These are phyloP conservation scores for Hibiscus syriacus DNA, from an alignment of 345 rosid genomes.

Conservation along the genomic window DNA sequence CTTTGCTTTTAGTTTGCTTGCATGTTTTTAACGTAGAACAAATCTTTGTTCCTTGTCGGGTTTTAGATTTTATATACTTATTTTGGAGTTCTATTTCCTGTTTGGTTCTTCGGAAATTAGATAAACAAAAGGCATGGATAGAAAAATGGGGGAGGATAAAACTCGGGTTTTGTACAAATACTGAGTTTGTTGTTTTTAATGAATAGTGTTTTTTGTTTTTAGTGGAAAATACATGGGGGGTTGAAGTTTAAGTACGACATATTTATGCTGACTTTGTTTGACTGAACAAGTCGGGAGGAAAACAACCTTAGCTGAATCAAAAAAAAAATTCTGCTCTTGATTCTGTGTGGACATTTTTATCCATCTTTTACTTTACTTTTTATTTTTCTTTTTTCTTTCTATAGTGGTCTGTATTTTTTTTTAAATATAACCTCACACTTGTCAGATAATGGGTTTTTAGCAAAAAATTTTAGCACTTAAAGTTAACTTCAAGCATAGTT, in stretches of 20 bases:
- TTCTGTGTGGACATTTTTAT: too few relatives aligned
- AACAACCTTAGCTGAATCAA: background rate
- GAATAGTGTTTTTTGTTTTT: background rate
- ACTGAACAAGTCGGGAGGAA: background rate
- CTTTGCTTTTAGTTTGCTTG: background rate
- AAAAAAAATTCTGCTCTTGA: too few relatives aligned
- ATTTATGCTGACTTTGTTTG: background rate
- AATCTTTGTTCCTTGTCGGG: background rate
- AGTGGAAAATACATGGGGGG: background rate
- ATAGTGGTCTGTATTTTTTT: too few relatives aligned
- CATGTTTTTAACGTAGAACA: background rate
- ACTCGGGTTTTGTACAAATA: background rate
- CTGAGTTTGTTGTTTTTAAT: background rate
- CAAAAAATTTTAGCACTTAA: too few relatives aligned
- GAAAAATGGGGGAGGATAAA: too few relatives aligned
- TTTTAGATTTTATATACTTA: background rate
- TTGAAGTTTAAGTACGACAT: background rate
- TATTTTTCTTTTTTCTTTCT: too few relatives aligned
- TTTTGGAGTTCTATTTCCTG: background rate
- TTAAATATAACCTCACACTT: too few relatives aligned
- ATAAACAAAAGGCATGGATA: background rate
- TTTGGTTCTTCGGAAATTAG: constrained; percentile 9
- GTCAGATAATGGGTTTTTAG: too few relatives aligned
- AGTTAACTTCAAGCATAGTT: too few relatives aligned
- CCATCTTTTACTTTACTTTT: too few relatives aligned